phyloP scores from a whole-genome alignment of 73 alveolate species.

The Paramecium primaurelia region DNA sequence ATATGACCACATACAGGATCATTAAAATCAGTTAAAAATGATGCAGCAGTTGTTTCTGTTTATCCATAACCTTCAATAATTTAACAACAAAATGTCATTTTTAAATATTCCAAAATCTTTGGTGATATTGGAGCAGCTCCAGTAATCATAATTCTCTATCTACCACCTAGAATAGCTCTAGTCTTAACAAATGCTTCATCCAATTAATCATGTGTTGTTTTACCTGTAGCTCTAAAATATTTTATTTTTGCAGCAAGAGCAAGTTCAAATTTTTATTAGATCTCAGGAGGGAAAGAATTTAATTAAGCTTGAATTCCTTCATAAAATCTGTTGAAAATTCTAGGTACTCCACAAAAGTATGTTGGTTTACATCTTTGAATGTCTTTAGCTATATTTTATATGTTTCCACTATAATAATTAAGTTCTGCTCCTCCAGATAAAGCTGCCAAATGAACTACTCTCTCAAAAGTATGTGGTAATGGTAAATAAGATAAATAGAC shows the following conservation, averaged over 20 bases:
- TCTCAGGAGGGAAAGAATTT: conserved; percentile 65
- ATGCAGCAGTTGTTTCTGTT: conserved; percentile 90
- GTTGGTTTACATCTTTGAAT: conserved; percentile 91
- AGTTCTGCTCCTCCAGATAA: conserved; percentile 68
- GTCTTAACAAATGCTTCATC: conserved; percentile 82
- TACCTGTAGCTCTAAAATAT: conserved; percentile 54
- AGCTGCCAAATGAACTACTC: conserved; percentile 60
- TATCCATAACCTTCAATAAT: conserved; percentile 92
- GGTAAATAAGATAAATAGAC: conserved; percentile 83
- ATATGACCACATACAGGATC: conserved; percentile 81
- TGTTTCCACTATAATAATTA: conserved; percentile 88
- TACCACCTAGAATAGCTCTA: conserved; percentile 83
- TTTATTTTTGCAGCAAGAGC: conserved; percentile 76
- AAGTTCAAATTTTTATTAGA: conserved; percentile 65
- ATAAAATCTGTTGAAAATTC: conserved; percentile 89
- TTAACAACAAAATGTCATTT: conserved; percentile 70
- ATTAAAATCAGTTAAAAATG: conserved; percentile 53
- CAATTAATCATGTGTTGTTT: conserved; percentile 67
- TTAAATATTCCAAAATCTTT: conserved; percentile 74
- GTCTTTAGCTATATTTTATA: conserved; percentile 80
- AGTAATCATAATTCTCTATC: conserved; percentile 76
- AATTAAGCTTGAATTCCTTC: conserved; percentile 77
- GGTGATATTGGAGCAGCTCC: conserved; percentile 92
- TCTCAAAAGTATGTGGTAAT: conserved; percentile 88
- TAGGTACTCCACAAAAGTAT: conserved; percentile 93